Percentiles rank a stretch among this genome's conserved stretches.
Evolutionary conservation across 2,329 filamentous ascomycete species (phyloP).

Genomic region (Aspergillus latus): DNA sequence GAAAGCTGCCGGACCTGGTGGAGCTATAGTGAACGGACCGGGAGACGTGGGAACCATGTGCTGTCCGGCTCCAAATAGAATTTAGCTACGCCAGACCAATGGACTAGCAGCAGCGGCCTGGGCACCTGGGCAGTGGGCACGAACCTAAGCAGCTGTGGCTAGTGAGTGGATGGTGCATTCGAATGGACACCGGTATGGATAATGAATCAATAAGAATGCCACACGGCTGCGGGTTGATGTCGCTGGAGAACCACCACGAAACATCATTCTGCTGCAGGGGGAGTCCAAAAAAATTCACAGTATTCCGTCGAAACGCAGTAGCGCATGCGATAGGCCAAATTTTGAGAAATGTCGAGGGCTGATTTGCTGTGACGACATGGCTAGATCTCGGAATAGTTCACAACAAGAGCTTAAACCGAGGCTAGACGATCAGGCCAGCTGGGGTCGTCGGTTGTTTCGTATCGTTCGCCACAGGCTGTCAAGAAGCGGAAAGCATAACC

Average conservation of each 20-base stretch:
- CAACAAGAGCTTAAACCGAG: constrained; percentile 4
- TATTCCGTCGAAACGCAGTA: neutral
- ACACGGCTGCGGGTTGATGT: constrained; percentile 4
- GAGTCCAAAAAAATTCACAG: constrained; percentile 5
- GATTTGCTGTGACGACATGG: neutral
- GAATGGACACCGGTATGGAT: too few species aligned
- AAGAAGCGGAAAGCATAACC: neutral
- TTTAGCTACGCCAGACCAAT: constrained; percentile 7
- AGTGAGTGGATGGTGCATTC: neutral
- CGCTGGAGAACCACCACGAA: constrained; percentile 6
- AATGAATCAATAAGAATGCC: neutral
- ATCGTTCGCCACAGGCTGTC: constrained; percentile 10
- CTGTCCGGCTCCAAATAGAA: constrained; percentile 12
- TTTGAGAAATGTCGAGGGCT: neutral
- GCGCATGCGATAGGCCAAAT: neutral
- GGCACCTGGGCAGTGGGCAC: neutral
- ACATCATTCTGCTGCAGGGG: constrained; percentile 4
- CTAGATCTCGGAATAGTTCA: constrained; percentile 7
- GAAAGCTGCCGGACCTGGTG: constrained; percentile 27
- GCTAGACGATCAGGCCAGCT: constrained; percentile 14
- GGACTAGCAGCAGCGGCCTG: neutral
- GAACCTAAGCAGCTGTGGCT: constrained; percentile 22
- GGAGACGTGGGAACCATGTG: constrained; percentile 21
- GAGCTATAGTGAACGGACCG: constrained; percentile 23
- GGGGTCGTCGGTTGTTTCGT: constrained; percentile 6